These are phyloP conservation scores for Hypoxylon crocopeplum DNA, from an alignment of 495 filamentous ascomycete species.

Conservation along the genomic window DNA sequence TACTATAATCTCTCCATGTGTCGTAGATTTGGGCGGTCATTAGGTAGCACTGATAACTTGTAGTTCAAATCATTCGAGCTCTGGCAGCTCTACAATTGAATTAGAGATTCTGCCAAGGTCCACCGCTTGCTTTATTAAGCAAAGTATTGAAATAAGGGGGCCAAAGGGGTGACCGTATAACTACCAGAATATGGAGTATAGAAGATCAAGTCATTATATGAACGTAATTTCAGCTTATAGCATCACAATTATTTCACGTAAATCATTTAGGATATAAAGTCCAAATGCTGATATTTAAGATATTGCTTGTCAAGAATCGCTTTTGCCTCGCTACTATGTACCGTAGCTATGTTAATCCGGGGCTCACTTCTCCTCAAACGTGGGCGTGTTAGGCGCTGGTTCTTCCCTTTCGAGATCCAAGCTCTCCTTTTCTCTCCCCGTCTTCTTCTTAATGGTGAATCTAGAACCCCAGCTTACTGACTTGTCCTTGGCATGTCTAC, in stretches of 20 bases:
- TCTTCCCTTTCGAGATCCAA: constrained; percentile 53
- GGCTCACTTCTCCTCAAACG: constrained; percentile 11
- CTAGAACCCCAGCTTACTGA: constrained; percentile 51
- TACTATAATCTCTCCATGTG: constrained; percentile 27
- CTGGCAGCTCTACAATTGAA: constrained; percentile 14
- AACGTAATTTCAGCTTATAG: too few relatives aligned
- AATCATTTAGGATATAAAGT: too few relatives aligned
- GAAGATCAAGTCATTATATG: too few relatives aligned
- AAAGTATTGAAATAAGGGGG: too few relatives aligned
- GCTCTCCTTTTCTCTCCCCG: constrained; percentile 54
- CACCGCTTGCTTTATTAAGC: constrained; percentile 18
- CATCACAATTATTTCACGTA: too few relatives aligned
- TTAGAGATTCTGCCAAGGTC: constrained; percentile 18
- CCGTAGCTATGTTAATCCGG: too few relatives aligned
- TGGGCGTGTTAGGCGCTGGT: constrained; percentile 22
- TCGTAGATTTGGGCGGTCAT: not conserved
- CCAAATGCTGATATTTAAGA: too few relatives aligned
- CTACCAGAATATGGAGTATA: too few relatives aligned
- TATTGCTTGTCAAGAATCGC: too few relatives aligned
- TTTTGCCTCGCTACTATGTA: too few relatives aligned
- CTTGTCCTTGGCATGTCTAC: constrained; percentile 45
- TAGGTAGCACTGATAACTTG: not conserved
- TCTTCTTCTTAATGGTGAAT: constrained; percentile 57
- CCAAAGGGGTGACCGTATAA: too few relatives aligned
- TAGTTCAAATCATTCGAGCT: too few relatives aligned